These are phyloP conservation scores for Ogataea haglerorum DNA, from an alignment of 805 yeast species.

Conservation along the genomic window DNA sequence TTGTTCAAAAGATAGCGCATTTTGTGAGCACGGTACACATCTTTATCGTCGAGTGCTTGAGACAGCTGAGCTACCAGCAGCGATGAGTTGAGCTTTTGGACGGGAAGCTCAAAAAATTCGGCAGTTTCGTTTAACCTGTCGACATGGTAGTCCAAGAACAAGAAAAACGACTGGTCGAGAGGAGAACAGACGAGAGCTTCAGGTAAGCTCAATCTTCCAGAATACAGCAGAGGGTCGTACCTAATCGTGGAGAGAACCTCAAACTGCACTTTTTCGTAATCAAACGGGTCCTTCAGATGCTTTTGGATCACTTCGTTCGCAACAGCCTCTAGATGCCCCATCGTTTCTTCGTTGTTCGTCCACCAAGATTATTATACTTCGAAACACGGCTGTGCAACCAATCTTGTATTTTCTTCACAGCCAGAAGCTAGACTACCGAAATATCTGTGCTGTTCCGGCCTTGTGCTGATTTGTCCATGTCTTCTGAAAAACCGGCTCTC, in stretches of 20 bases:
- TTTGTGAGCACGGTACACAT: constrained; percentile 39
- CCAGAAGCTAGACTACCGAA: constrained; percentile 2
- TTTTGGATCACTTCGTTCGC: constrained; percentile 9
- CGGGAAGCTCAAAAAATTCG: constrained; percentile 49
- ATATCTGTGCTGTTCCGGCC: constrained; percentile 4
- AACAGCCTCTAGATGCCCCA: constrained; percentile 3
- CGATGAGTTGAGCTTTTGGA: constrained; percentile 34
- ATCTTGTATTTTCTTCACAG: constrained; percentile 2
- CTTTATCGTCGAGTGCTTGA: constrained; percentile 31
- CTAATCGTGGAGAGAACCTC: constrained; percentile 68
- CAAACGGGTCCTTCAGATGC: constrained; percentile 16
- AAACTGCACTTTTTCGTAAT: constrained; percentile 33
- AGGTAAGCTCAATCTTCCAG: constrained; percentile 20
- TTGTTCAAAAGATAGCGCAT: constrained; percentile 43
- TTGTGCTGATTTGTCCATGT: constrained; percentile 10
- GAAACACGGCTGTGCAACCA: constrained; percentile 12
- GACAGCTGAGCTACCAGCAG: constrained; percentile 42
- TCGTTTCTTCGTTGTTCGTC: not conserved
- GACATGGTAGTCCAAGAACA: constrained; percentile 61
- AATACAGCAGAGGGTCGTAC: constrained; percentile 62
- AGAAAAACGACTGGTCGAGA: constrained; percentile 41
- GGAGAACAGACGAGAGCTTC: constrained; percentile 26
- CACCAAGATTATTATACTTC: constrained; percentile 1
- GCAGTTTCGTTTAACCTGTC: constrained; percentile 55
- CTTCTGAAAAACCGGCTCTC: constrained; percentile 30